These are phyloP conservation scores for Lyophyllum atratum DNA, from an alignment of 768 basidiomycete genomes.

Conservation along the genomic window DNA sequence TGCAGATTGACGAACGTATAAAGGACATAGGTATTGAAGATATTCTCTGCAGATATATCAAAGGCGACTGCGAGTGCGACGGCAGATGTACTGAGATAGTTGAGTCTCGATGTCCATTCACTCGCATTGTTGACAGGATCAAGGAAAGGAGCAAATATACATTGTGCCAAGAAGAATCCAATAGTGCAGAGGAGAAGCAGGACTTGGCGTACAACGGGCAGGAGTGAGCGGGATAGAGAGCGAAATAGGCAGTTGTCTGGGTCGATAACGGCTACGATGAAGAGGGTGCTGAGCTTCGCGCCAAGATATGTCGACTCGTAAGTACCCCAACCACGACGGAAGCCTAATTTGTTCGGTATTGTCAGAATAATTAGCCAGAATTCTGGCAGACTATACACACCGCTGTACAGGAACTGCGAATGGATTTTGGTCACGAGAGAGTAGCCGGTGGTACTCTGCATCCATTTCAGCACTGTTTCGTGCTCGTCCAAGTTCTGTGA, in stretches of 20 bases:
- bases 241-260: constrained; percentile 77
- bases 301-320: constrained; percentile 68
- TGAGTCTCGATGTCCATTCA: constrained; percentile 72
- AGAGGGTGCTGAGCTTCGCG: constrained; percentile 67
- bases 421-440: constrained; percentile 65
- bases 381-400: constrained; percentile 36
- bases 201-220: constrained; percentile 61
- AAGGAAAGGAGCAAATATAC: constrained; percentile 60
- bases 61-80: constrained; percentile 66
- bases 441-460: constrained; percentile 67
- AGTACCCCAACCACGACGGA: constrained; percentile 68
- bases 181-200: constrained; percentile 58
- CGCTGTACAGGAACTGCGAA: constrained; percentile 71
- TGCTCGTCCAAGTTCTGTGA: constrained; percentile 68
- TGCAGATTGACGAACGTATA: constrained; percentile 52
- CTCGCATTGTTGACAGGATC: constrained; percentile 75
- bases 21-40: constrained; percentile 64
- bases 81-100: constrained; percentile 66
- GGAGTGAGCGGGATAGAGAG: constrained; percentile 43
- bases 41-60: constrained; percentile 51
- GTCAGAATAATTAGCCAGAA: constrained; percentile 7
- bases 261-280: constrained; percentile 67
- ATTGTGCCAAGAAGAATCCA: constrained; percentile 64
- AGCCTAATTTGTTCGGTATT: constrained; percentile 41
- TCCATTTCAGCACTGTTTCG: constrained; percentile 61